Conservation (phyloP, 768 basidiomycete genomes). For the Tremella mesenterica region DNA sequence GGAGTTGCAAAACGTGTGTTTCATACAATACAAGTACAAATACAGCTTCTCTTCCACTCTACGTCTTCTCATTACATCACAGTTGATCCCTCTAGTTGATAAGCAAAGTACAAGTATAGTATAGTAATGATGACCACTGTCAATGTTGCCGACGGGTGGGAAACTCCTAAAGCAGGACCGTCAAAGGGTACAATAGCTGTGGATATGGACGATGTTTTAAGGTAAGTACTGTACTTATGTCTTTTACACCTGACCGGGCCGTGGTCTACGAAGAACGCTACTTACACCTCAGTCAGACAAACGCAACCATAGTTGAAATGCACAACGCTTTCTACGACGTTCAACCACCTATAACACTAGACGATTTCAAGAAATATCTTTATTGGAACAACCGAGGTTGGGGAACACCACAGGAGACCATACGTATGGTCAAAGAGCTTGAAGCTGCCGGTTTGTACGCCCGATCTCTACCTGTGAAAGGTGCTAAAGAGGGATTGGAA, state of each 20-base stretch:
- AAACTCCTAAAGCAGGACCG: not conserved
- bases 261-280: not conserved
- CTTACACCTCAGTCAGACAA: constrained; percentile 27
- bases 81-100: too few relatives aligned
- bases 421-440: constrained; percentile 30
- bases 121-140: too few relatives aligned
- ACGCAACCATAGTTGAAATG: constrained; percentile 34
- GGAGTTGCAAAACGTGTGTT: too few relatives aligned
- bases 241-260: not conserved
- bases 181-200: constrained; percentile 38
- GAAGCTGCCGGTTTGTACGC: constrained; percentile 28
- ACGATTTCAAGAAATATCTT: constrained; percentile 43
- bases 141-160: not conserved
- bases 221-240: constrained; percentile 12
- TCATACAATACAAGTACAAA: too few relatives aligned
- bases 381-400: constrained; percentile 44
- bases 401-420: constrained; percentile 34
- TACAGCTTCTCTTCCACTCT: too few relatives aligned
- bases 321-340: constrained; percentile 34
- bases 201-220: constrained; percentile 43
- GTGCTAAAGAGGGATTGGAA: constrained; percentile 55
- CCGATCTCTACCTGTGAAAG: constrained; percentile 52
- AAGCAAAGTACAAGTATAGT: too few relatives aligned
- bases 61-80: too few relatives aligned
- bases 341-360: constrained; percentile 26